A percentile compares a stretch with the other conserved stretches of the same genome.
phyloP scores from a whole-genome alignment of 331 rosid species.

The Pyracantha coccinea region DNA sequence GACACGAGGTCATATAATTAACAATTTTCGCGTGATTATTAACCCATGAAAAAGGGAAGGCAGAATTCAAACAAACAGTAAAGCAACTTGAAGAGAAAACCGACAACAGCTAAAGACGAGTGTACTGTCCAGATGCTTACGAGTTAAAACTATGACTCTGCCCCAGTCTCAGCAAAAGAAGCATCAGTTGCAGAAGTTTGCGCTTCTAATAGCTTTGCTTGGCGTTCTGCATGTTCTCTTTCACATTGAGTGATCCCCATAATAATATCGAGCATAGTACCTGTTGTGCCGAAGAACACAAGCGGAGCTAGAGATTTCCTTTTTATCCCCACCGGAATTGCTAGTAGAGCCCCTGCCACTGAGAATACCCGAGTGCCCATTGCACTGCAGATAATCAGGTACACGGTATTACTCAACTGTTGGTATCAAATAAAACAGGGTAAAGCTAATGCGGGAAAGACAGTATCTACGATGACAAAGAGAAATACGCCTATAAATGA shows the following conservation, averaged over 20 bases:
- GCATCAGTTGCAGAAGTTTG: conserved; percentile 38
- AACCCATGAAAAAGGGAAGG: not conserved
- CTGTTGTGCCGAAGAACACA: conserved; percentile 90
- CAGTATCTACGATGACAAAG: not conserved
- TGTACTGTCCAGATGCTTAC: not conserved
- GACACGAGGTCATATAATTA: not conserved
- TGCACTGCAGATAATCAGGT: conserved; percentile 42
- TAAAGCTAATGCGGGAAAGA: not conserved
- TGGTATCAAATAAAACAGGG: not conserved
- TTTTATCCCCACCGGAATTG: conserved; percentile 91
- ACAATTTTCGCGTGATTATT: not conserved
- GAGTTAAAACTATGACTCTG: conserved; percentile 30
- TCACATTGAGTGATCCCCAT: conserved; percentile 75
- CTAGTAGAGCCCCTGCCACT: conserved; percentile 84
- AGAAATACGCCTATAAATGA: not conserved
- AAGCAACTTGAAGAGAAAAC: conserved; percentile 8
- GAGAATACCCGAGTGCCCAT: conserved; percentile 97
- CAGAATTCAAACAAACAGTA: not conserved
- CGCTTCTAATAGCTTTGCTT: conserved; percentile 66
- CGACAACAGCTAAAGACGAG: not conserved
- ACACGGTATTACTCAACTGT: conserved; percentile 10
- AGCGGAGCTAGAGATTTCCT: conserved; percentile 87
- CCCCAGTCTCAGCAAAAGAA: conserved; percentile 21
- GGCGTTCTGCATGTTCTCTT: conserved; percentile 90
- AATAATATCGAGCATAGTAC: conserved; percentile 84